Percentiles rank a stretch among this genome's conserved stretches.
These are phyloP conservation scores for Alnus glutinosa DNA, from an alignment of 306 rosid species.

Conservation along the genomic window DNA sequence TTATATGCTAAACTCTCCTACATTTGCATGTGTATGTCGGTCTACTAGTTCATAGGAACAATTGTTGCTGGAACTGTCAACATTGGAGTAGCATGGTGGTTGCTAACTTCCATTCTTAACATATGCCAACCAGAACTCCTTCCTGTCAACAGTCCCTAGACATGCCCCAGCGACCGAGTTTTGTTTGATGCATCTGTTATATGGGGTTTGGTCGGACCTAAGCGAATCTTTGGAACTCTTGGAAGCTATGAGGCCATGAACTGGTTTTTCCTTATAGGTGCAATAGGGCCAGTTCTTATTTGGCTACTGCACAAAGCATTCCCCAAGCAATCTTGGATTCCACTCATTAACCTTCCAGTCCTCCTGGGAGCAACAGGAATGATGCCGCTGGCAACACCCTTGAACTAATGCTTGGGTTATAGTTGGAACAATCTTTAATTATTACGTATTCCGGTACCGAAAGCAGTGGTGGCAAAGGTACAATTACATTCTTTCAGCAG, in stretches of 20 bases:
- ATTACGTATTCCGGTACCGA: conserved; percentile 65
- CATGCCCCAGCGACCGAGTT: conserved; percentile 73
- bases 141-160: conserved; percentile 68
- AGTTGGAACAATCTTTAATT: conserved; percentile 69
- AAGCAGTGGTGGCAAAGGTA: conserved; percentile 90
- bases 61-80: conserved; percentile 75
- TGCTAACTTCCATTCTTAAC: conserved; percentile 47
- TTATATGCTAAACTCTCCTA: not conserved
- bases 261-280: conserved; percentile 85
- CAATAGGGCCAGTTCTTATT: conserved; percentile 60
- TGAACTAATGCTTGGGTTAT: conserved; percentile 77
- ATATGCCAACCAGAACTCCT: conserved; percentile 60
- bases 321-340: conserved; percentile 73
- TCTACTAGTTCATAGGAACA: conserved; percentile 66
- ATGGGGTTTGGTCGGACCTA: conserved; percentile 89
- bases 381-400: conserved; percentile 77
- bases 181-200: conserved; percentile 82
- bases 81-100: conserved; percentile 72
- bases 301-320: conserved; percentile 67
- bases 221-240: conserved; percentile 52
- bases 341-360: conserved; percentile 74
- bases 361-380: conserved; percentile 64
- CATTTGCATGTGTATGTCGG: conserved; percentile 9
- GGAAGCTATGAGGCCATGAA: conserved; percentile 72
- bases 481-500: conserved; percentile 74